Percentiles rank a stretch among this genome's conserved stretches.
Evolutionary conservation across 2,329 filamentous ascomycete species (phyloP).

Genomic region (Fusarium sp.): DNA sequence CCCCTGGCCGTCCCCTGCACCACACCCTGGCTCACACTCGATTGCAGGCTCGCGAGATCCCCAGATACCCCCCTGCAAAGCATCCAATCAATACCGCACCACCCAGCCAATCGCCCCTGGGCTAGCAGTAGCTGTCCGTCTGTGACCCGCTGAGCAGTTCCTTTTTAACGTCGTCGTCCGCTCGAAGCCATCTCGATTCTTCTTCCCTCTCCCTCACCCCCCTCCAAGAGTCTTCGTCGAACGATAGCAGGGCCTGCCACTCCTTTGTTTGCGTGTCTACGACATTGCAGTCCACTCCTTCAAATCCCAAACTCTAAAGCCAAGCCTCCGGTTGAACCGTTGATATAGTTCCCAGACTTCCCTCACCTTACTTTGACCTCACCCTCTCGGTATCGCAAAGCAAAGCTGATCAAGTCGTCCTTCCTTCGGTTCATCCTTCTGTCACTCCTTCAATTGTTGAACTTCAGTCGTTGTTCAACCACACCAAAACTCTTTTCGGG

Average conservation of each 20-base stretch:
- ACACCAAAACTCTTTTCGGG: constrained; percentile 32
- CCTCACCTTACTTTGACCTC: constrained; percentile 27
- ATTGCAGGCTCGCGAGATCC: constrained; percentile 40
- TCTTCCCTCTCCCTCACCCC: constrained; percentile 43
- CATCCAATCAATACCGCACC: constrained; percentile 42
- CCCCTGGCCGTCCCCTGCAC: constrained; percentile 12
- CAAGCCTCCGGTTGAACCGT: constrained; percentile 47
- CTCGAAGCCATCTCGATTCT: constrained; percentile 39
- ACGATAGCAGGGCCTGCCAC: constrained; percentile 44
- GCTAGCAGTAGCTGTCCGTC: constrained; percentile 37
- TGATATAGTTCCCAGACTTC: constrained; percentile 45
- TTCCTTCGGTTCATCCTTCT: constrained; percentile 41
- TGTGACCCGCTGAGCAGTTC: constrained; percentile 43
- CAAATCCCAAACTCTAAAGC: constrained; percentile 39
- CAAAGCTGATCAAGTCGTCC: constrained; percentile 41
- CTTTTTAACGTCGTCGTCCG: constrained; percentile 48
- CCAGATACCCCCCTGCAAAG: constrained; percentile 38
- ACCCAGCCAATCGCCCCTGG: constrained; percentile 39
- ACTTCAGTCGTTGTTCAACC: constrained; percentile 42
- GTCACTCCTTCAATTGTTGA: constrained; percentile 44
- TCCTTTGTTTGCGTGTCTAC: constrained; percentile 50
- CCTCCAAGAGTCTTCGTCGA: constrained; percentile 47
- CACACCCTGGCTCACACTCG: constrained; percentile 31
- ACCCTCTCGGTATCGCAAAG: constrained; percentile 28
- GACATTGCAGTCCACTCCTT: constrained; percentile 52